Evolutionary conservation across 1,139 yeast species (phyloP).

Genomic region (Debaryomyces robertsiae): DNA sequence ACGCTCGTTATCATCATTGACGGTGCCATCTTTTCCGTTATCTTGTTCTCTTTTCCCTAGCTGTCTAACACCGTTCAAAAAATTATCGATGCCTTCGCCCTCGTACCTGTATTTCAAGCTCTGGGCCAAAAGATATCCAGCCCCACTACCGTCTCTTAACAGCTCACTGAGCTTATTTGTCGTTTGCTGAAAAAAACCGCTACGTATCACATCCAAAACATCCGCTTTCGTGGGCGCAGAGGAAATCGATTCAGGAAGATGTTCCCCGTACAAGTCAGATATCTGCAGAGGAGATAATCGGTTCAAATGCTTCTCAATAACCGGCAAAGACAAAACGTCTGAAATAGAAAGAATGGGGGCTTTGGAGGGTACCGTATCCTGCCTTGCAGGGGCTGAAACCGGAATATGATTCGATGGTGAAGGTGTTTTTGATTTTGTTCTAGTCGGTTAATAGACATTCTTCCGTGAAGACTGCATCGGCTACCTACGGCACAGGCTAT

Average conservation of each 20-base stretch:
- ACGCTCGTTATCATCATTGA: neutral
- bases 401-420: neutral
- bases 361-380: slow-evolving; percentile 4
- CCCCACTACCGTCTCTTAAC: slow-evolving; percentile 42
- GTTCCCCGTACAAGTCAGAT: slow-evolving; percentile 34
- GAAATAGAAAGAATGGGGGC: slow-evolving; percentile 33
- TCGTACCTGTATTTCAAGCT: slow-evolving; percentile 52
- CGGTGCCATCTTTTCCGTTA: neutral
- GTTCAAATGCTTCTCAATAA: slow-evolving; percentile 43
- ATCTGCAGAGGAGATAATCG: slow-evolving; percentile 40
- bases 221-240: slow-evolving; percentile 39
- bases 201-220: slow-evolving; percentile 49
- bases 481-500: neutral
- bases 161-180: slow-evolving; percentile 47
- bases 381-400: slow-evolving; percentile 1
- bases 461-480: neutral
- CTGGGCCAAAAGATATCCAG: slow-evolving; percentile 55
- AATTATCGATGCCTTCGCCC: slow-evolving; percentile 63
- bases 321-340: slow-evolving; percentile 44
- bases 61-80: slow-evolving; percentile 51
- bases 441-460: slow-evolving; percentile 8
- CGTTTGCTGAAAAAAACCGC: slow-evolving; percentile 57
- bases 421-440: neutral
- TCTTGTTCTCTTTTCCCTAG: slow-evolving; percentile 26
- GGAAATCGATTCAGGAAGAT: slow-evolving; percentile 47